phyloP scores from a whole-genome alignment of 2,329 filamentous ascomycete species.

The Colletotrichum shisoi region DNA sequence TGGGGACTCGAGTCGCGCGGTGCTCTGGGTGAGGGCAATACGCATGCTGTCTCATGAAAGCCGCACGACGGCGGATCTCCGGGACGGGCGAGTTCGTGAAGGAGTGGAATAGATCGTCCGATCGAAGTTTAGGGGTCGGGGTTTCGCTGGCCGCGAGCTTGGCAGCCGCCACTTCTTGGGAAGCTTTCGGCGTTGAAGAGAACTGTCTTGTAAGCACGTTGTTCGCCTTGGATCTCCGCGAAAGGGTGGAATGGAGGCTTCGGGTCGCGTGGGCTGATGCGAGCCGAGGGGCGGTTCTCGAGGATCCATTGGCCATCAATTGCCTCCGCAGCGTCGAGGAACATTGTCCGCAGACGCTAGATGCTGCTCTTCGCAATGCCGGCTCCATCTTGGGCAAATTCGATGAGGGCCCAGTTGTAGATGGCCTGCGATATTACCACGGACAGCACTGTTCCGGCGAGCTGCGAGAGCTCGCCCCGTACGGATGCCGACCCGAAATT shows the following conservation, averaged over 20 bases:
- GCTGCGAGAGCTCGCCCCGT: conserved; percentile 8
- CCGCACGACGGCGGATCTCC: conserved; percentile 84
- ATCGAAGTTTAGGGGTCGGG: conserved; percentile 57
- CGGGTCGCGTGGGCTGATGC: conserved; percentile 46
- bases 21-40: conserved; percentile 93
- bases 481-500: conserved; percentile 34
- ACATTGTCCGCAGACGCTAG: conserved; percentile 43
- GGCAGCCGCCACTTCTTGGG: conserved; percentile 45
- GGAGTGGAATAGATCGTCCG: conserved; percentile 90
- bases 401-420: conserved; percentile 10
- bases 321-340: conserved; percentile 36
- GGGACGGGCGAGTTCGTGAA: conserved; percentile 89
- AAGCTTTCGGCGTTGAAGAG: conserved; percentile 44
- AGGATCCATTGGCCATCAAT: conserved; percentile 29
- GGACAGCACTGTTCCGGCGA: neutral
- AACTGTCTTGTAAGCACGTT: conserved; percentile 44
- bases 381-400: conserved; percentile 39
- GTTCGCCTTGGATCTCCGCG: conserved; percentile 35
- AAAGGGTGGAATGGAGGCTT: conserved; percentile 44
- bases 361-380: conserved; percentile 41
- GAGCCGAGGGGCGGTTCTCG: conserved; percentile 21
- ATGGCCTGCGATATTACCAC: conserved; percentile 5
- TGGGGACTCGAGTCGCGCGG: conserved; percentile 73
- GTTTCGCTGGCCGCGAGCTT: conserved; percentile 41
- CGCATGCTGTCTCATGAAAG: conserved; percentile 91